Base-by-base conservation (phyloP, 495 filamentous ascomycete species). In the Hypomontagnella submonticulosa region DNA sequence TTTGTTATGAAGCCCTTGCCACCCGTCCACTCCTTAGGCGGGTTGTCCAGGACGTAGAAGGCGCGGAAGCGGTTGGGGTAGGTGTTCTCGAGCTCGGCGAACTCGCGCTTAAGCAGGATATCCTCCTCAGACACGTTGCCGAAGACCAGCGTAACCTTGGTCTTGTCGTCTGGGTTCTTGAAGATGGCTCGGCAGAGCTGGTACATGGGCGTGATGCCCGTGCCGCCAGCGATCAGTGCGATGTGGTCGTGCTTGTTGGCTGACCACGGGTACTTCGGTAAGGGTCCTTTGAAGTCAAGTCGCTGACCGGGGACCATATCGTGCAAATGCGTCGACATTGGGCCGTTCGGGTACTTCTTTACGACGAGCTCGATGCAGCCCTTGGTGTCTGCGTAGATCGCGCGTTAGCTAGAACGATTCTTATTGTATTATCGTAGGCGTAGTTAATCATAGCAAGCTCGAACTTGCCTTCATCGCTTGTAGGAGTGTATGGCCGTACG, bases 231-330 rank as follows among this genome's bases (percentile, higher is more conserved):
- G 66, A 99, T 86, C 73, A 98, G 81, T n/a, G 85, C 87, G 75
- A 99, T 88, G 80, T 97, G 93, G 33, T 90, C 79, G 80, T 98
- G 95, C 88, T 97, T 97, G 83, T 99, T 99, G 63, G 90, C 68
- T 38, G 85, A 72, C 93, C 92, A 98, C 19, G 87, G 82, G 79
- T 97, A 99, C 79, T 99, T 99, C 58, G 92, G 90, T 13, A 99
- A 85, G 0, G 95, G 95, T 12, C 95, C 95, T 82, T 99, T 99
- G 82, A 98, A 86, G 33, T 92, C 87, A 43, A 99, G 85, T 33
- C 82, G 79, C 76, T 98, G 87, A 67, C 90, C 88, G 54, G 89
- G 86, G 32, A 81, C 81, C 91, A 99, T 85, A 66, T 83, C 83
- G 81, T 97, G 93, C 12, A 99, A 50, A 78, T 97, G 90, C 59